These are phyloP conservation scores for Lathyrus oleraceus DNA, from an alignment of 306 rosid species.

Conservation along the genomic window DNA sequence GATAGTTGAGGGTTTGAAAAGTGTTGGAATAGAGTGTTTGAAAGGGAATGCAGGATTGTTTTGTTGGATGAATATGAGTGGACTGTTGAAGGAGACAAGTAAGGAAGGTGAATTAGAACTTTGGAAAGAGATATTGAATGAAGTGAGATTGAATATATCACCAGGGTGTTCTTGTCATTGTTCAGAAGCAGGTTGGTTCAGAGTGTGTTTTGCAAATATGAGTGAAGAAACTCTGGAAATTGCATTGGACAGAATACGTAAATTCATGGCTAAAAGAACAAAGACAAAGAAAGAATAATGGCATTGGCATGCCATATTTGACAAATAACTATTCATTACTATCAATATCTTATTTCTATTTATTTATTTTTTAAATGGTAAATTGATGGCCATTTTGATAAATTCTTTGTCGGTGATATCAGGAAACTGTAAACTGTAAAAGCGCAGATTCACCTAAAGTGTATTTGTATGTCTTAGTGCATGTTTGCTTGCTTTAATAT, in stretches of 20 bases:
- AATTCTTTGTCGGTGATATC: constrained; percentile 28
- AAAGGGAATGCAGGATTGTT: constrained; percentile 87
- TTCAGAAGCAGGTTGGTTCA: constrained; percentile 90
- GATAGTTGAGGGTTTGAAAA: constrained; percentile 67
- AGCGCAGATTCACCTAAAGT: constrained; percentile 12
- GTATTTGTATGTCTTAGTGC: not conserved
- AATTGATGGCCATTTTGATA: constrained; percentile 40
- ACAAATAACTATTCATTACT: not conserved
- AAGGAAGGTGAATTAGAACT: constrained; percentile 65
- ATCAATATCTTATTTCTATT: not conserved
- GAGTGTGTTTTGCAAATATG: constrained; percentile 95
- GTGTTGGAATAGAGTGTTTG: constrained; percentile 74
- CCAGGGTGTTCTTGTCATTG: constrained; percentile 95
- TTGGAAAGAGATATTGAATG: constrained; percentile 60
- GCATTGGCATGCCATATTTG: not conserved
- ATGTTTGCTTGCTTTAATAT: constrained; percentile 65
- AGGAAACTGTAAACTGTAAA: not conserved
- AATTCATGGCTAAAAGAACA: constrained; percentile 51
- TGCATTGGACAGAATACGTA: constrained; percentile 65
- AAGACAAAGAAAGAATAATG: constrained; percentile 1
- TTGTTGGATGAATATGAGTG: constrained; percentile 89
- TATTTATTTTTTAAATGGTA: constrained; percentile 39
- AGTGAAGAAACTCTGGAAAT: constrained; percentile 63
- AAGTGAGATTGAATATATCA: constrained; percentile 75
- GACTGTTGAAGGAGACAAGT: constrained; percentile 50